Evolutionary conservation across 1,284 basidiomycete species (phyloP).

Genomic region (Moesziomyces globuligerus): DNA sequence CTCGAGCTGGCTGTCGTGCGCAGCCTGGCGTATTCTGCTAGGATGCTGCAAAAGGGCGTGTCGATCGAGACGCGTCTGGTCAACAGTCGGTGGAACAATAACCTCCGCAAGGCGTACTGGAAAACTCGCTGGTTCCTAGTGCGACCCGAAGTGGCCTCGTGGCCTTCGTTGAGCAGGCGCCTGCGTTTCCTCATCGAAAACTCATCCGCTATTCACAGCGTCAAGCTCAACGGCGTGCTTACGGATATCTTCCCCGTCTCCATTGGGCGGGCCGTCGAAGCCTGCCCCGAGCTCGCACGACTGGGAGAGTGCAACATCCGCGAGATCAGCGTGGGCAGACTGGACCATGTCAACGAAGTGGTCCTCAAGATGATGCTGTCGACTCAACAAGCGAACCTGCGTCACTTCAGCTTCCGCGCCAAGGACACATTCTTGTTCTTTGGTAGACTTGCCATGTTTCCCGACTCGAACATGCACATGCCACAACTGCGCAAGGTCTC

Average conservation of each 20-base stretch:
- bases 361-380: slow-evolving; percentile 18
- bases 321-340: slow-evolving; percentile 8
- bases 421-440: slow-evolving; percentile 14
- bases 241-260: slow-evolving; percentile 20
- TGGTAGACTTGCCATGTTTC: slow-evolving; percentile 16
- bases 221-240: slow-evolving; percentile 11
- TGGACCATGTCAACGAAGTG: slow-evolving; percentile 22
- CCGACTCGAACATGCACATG: background rate
- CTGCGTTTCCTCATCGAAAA: slow-evolving; percentile 1
- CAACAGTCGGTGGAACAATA: slow-evolving; percentile 11
- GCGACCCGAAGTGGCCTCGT: slow-evolving; percentile 1
- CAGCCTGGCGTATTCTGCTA: background rate
- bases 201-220: slow-evolving; percentile 10
- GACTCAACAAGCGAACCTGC: slow-evolving; percentile 2
- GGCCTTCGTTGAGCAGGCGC: slow-evolving; percentile 8
- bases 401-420: slow-evolving; percentile 18
- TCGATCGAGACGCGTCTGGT: slow-evolving; percentile 18
- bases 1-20: slow-evolving; percentile 1
- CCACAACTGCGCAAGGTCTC: slow-evolving; percentile 12
- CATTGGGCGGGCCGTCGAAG: background rate
- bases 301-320: background rate
- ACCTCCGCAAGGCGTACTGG: slow-evolving; percentile 14
- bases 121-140: slow-evolving; percentile 16
- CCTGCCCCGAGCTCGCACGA: slow-evolving; percentile 8
- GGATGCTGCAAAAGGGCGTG: background rate